Evolutionary conservation across 441 rosid genomes (phyloP), one percentile per base, ranked within the genome.

Genomic region (Macaranga tanarius): DNA sequence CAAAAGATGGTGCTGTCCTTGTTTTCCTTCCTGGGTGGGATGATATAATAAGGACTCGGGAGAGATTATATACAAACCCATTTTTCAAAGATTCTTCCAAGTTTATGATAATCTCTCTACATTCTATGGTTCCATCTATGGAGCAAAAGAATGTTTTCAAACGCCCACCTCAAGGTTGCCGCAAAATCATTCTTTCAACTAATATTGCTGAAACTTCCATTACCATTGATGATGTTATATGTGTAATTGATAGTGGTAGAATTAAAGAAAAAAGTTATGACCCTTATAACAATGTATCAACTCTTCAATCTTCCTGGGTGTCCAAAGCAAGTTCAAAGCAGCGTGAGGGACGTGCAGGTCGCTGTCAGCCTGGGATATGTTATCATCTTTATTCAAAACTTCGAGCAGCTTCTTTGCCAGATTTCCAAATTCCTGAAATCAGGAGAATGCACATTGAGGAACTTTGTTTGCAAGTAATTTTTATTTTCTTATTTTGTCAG

Each of bases 1-100:
- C 97, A 26, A 76, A 79, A 76, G 92, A 85, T 75, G 99, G 97
- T 67, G 99, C 97, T 44, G 85, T 95, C 82, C 96, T 95, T 75
- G 91, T 95, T 80, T 95, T 95, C 82, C 95, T 91, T 82, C 98
- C 97, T 38, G 99, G 98, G 44, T 95, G 99, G 99, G 99, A 93
- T 70, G 96, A 93, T 69, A 95, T 95, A 74, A 91, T 82, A 73
- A 87, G 75, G 79, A 85, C 85, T 11, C 72, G 87, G 76, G 89
- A 85, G 77, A 89, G 83, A 70, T 79, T 95, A 76, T 85, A 78
- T 58, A 87, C 81, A 38, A 87, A 85, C 63, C 85, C 84, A 9
- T 80, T 83, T 71, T 91, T 95, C 65, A 84, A 74, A 58, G 86
- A 88, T 76, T 71, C 83, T 69, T 81, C 88, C 68, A 93, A 77